Base-by-base conservation (phyloP, 495 filamentous ascomycete species). In the Aspergillus campestris region DNA sequence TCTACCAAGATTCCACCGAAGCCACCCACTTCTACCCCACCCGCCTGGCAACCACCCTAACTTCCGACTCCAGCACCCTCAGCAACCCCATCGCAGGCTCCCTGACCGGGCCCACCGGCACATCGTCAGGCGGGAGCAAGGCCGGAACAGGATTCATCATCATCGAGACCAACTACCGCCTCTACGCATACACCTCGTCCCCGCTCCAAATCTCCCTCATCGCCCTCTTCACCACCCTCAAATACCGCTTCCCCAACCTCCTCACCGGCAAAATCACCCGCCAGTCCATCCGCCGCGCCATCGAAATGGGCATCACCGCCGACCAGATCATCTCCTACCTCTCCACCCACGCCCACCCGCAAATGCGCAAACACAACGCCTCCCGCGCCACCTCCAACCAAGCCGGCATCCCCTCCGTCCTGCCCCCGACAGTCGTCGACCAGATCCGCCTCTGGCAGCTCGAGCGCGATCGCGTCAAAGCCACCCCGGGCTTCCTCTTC, bases 381-480 rank as follows among this genome's bases (percentile, higher is more conserved):
- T 63, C 60, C 40, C 68, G 77, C 7, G 69, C 74, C 12, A 65
- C 65, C 15, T 56, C 59, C 6, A 70, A 59, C 43, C 55, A 57
- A 18, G 47, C 64, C 5, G 62, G 68, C 2, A 50, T 70, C 10
- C 62, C 57, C 8, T 82, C 86, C 11, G 71, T 95, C 7, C 72
- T 97, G 1, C 92, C 94, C 2, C 88, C 92, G 3, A 97, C 94
- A 0, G 94, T 98, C 24, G 87, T 96, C 34, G 92, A 98, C 70
- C 92, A 98, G 69, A 96, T 98, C 49, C 75, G 90, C 6, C 77
- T 98, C 8, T 98, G 92, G 92, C 92, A 98, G 69, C 84, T 95
- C 41, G 94, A 98, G 60, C 85, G 89, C 29, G 94, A 98, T 60
- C 77, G 92, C 40, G 91, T 97, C 73, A 82, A 82, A 59, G 75